Evolutionary conservation across 805 yeast species (phyloP).

Genomic region (Ogataea trehalophila): DNA sequence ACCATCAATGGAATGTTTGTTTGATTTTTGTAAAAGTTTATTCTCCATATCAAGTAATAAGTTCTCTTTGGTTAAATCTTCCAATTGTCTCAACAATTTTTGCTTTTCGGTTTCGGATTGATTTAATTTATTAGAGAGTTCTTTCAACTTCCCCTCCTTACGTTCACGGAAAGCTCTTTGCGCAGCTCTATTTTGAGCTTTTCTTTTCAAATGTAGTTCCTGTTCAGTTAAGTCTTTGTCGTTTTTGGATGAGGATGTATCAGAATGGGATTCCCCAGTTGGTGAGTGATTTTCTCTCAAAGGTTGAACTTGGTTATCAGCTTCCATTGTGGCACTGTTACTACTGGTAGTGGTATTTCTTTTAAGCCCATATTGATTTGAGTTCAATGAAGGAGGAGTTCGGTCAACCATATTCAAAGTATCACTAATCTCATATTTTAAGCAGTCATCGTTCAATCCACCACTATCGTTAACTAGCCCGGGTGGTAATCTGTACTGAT

Average conservation of each 20-base stretch:
- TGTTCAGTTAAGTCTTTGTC: slow-evolving; percentile 21
- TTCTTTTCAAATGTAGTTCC: slow-evolving; percentile 51
- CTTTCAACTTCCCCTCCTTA: slow-evolving; percentile 67
- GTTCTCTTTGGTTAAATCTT: slow-evolving; percentile 45
- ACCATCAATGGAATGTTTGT: not conserved
- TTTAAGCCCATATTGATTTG: not conserved
- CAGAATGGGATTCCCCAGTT: slow-evolving; percentile 4
- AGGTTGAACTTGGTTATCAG: too few relatives aligned
- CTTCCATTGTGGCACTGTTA: not conserved
- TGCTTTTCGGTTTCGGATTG: slow-evolving; percentile 47
- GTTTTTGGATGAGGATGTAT: slow-evolving; percentile 2
- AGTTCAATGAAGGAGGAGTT: too few relatives aligned
- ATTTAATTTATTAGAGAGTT: slow-evolving; percentile 53
- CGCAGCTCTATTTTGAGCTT: slow-evolving; percentile 81
- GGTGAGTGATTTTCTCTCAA: not conserved
- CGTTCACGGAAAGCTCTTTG: slow-evolving; percentile 84
- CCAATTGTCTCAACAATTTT: slow-evolving; percentile 36
- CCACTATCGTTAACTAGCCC: too few relatives aligned
- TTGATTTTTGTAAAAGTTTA: slow-evolving; percentile 42
- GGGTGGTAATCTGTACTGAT: not conserved
- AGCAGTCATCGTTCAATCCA: not conserved
- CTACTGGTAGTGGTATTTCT: not conserved
- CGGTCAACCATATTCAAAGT: too few relatives aligned
- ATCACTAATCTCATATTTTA: not conserved
- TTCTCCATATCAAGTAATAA: slow-evolving; percentile 58